Percentiles rank a stretch among this genome's conserved stretches.
These are phyloP conservation scores for Lactifluus piperatus DNA, from an alignment of 768 basidiomycete species.

Conservation along the genomic window DNA sequence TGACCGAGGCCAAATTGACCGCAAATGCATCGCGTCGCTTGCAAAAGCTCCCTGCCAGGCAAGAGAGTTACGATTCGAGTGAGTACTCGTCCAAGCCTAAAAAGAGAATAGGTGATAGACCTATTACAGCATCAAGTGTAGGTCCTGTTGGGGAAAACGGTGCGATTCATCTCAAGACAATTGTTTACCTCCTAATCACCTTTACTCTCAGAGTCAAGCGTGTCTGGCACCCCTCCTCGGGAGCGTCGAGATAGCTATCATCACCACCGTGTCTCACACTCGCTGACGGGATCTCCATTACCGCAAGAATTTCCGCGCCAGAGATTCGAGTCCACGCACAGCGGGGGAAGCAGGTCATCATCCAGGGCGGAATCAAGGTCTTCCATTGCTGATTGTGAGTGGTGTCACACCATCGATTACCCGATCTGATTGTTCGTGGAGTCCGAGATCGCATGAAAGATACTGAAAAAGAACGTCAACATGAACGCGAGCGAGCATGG, in stretches of 20 bases:
- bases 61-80: constrained; percentile 12
- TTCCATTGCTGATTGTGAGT: constrained; percentile 19
- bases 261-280: constrained; percentile 21
- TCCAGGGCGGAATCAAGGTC: constrained; percentile 14
- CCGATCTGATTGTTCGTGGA: not conserved
- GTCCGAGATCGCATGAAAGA: constrained; percentile 27
- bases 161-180: not conserved
- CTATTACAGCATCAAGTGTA: not conserved
- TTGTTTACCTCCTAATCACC: not conserved
- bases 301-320: constrained; percentile 16
- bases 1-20: constrained; percentile 15
- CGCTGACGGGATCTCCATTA: constrained; percentile 16
- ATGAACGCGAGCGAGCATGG: constrained; percentile 44
- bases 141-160: not conserved
- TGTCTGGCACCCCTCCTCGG: constrained; percentile 9
- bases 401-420: not conserved
- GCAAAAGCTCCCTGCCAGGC: not conserved
- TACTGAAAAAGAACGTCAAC: constrained; percentile 26
- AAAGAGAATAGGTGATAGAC: not conserved
- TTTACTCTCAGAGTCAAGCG: not conserved
- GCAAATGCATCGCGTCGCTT: constrained; percentile 10
- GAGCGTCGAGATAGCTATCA: constrained; percentile 18
- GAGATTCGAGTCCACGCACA: constrained; percentile 4
- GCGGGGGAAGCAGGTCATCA: constrained; percentile 13
- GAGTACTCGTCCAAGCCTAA: not conserved